A percentile compares a stretch with the other conserved stretches of the same genome.
Conservation (phyloP, 352 stramenopile genomes). For the Stephanocyclus meneghinianus region DNA sequence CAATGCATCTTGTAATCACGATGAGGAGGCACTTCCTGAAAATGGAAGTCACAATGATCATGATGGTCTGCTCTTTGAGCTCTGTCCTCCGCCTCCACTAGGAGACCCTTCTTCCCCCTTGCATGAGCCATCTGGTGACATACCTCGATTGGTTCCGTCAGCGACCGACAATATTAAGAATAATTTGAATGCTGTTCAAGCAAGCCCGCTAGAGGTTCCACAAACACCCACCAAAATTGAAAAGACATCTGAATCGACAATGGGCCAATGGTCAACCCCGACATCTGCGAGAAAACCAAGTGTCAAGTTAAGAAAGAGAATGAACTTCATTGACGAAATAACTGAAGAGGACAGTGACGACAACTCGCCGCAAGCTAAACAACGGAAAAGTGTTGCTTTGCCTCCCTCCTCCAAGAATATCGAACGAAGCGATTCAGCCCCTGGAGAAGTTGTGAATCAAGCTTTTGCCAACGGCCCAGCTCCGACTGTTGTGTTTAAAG, state of each 20-base stretch:
- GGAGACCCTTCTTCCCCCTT: slow-evolving; percentile 23
- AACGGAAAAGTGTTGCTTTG: slow-evolving; percentile 29
- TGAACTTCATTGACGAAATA: slow-evolving; percentile 25
- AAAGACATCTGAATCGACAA: slow-evolving; percentile 30
- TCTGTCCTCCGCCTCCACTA: slow-evolving; percentile 33
- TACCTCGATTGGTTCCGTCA: not conserved
- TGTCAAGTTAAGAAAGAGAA: slow-evolving; percentile 40
- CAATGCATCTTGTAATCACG: slow-evolving; percentile 8
- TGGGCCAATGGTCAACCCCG: slow-evolving; percentile 70
- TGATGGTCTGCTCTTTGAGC: slow-evolving; percentile 23
- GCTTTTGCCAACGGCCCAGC: slow-evolving; percentile 14
- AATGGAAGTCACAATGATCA: slow-evolving; percentile 11
- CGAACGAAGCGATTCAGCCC: slow-evolving; percentile 21
- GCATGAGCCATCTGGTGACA: not conserved
- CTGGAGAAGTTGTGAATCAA: slow-evolving; percentile 22
- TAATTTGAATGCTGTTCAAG: not conserved
- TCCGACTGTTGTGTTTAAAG: slow-evolving; percentile 83
- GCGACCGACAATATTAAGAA: not conserved
- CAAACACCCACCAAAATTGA: slow-evolving; percentile 1
- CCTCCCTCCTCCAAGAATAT: slow-evolving; percentile 29
- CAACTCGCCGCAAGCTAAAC: slow-evolving; percentile 50
- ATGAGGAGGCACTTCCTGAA: slow-evolving; percentile 36
- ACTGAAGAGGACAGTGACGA: slow-evolving; percentile 32
- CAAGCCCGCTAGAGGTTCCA: not conserved
- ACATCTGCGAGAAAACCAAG: slow-evolving; percentile 24